Percentiles rank a stretch among this genome's conserved stretches.
Conservation (phyloP, 2,329 filamentous ascomycete species). For the Neoarthrinium moseri region DNA sequence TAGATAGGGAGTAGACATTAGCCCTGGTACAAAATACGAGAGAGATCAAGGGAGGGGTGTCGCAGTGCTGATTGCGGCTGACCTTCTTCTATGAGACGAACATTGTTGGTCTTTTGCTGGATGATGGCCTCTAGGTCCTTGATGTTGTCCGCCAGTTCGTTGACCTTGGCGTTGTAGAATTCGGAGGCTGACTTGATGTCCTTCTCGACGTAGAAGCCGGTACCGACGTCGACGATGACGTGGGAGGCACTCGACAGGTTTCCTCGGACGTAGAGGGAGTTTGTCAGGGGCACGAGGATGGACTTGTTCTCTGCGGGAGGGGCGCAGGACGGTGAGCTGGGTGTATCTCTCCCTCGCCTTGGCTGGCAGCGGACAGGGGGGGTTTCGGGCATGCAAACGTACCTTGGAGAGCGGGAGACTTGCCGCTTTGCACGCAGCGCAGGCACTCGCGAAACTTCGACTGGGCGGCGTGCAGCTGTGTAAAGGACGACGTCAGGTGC, state of each 20-base stretch:
- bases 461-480: slow-evolving; percentile 86
- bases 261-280: slow-evolving; percentile 90
- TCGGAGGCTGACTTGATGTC: slow-evolving; percentile 51
- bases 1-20: slow-evolving; percentile 18
- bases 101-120: slow-evolving; percentile 75
- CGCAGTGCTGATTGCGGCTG: slow-evolving; percentile 17
- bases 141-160: slow-evolving; percentile 51
- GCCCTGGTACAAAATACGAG: background rate
- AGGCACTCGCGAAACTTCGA: slow-evolving; percentile 90
- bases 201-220: slow-evolving; percentile 72
- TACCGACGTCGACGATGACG: slow-evolving; percentile 89
- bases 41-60: background rate
- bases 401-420: slow-evolving; percentile 34
- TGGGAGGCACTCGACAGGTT: slow-evolving; percentile 70
- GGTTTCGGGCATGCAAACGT: slow-evolving; percentile 9
- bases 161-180: slow-evolving; percentile 57
- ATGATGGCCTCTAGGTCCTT: slow-evolving; percentile 58
- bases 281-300: slow-evolving; percentile 91
- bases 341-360: background rate
- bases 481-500: slow-evolving; percentile 86
- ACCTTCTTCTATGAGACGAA: slow-evolving; percentile 88
- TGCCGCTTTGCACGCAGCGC: slow-evolving; percentile 66
- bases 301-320: slow-evolving; percentile 41
- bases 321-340: too few species aligned
- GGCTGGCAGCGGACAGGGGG: background rate